Base-by-base conservation (phyloP, 1,284 basidiomycete species). In the Mycena citricolor region DNA sequence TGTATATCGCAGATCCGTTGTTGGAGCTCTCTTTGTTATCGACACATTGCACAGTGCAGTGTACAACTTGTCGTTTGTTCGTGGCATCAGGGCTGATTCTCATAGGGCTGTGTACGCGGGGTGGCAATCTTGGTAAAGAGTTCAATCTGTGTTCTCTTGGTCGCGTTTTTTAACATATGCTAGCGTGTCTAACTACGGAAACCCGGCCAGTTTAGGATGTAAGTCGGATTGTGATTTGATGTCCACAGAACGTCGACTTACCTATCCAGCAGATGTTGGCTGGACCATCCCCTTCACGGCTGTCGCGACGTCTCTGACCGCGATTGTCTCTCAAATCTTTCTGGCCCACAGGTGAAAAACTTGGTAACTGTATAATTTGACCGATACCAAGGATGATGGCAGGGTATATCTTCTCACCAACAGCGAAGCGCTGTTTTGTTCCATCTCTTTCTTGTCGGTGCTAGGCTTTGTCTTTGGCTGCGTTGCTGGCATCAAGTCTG, bases 401-500 rank as follows among this genome's bases (percentile, higher is more conserved):
- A 72, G 60, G 35, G 55, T 68, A 8, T 51, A 52, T 19, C 61
- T 65, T 14, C 52, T 76, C 12, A 72, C 68, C 4, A 55, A 61
- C 19, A 71, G 55, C 54, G 63, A 57, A 13, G 8, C 61, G 11
- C 46, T 74, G 17, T 62, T 58, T 29, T 62, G 49, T 1, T n/a
- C 63, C 17, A 64, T 71, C 29, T 54, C 61, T 16, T 5, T 57
- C 1, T 35, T 71, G 4, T 66, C 69, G 10, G n/a, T 63, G 11
- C 40, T 63, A 10, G 65, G 68, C 0, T 67, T 65, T 37, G 44
- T 66, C 28, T 58, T 73, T 39, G 73, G 73, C 2, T 40, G 67
- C 11, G 57, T 55, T 14, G 62, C 66, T 31, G 66, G 69, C 6
- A 57, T 69, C 11, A 64, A 59, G 46, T 66, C 64, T 8, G 67